Evolutionary conservation across 2,329 filamentous ascomycete genomes (phyloP), one percentile per base, ranked within the genome.

Genomic region (Colletotrichum tabaci): DNA sequence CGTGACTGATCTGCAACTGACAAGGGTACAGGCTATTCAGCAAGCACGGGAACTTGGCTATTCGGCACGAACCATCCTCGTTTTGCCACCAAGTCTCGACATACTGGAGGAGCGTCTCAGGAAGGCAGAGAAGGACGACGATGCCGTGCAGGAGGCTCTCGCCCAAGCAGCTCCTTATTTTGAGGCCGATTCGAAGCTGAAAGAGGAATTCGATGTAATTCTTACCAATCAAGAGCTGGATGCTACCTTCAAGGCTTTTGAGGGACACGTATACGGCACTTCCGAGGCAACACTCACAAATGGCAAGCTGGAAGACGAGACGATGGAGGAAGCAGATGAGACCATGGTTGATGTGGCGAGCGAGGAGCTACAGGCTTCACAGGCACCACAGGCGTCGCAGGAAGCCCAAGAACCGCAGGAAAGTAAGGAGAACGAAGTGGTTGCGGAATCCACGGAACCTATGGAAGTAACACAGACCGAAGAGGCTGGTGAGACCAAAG

Each of bases 1-100:
- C 26, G 46, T 13, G 23, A n/a, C 15, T 44, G 23, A 21, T 35
- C 58, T 18, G 26, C 53, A 56, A 49, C 50, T 77, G 58, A 53
- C 23, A 21, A 26, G 67, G 18, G 8, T 56, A 42, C 57, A 90
- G 89, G 86, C 87, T 26, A 84, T 86, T 8, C 85, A 89, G 76
- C 87, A 88, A 76, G 86, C 88, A 71, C 89, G 87, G 73, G 88
- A 90, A 68, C 86, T 87, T 76, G 86, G 83, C 58, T 90, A 88
- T 67, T 77, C 83, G 38, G 89, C 88, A 2, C 87, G 89, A 7
- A 87, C 86, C 74, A 79, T 91, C 63, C 86, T 89, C 71, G 76
- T 92, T 72, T 81, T 83, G 42, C 84, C 87, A 2, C 80, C 87
- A 0, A 71, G 63, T 30, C 74, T 74, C 12, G 77, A 78, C 49